These are phyloP conservation scores for Cyphellophora europaea DNA, from an alignment of 2,329 filamentous ascomycete genomes.

Conservation along the genomic window DNA sequence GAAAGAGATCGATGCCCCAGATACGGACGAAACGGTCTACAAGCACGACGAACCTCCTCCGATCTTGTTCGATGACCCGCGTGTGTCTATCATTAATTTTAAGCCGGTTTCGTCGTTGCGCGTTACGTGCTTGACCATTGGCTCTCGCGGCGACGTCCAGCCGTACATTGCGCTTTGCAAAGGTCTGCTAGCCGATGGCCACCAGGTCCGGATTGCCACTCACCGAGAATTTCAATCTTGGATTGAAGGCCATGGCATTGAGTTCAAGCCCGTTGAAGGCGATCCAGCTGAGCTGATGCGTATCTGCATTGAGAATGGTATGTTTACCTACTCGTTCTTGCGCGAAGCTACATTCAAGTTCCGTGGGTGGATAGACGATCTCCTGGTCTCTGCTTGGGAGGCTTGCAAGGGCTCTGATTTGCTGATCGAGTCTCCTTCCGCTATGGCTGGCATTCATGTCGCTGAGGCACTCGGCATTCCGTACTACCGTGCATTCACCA, in stretches of 20 bases:
- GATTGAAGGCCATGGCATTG: slow-evolving; percentile 88
- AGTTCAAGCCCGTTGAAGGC: slow-evolving; percentile 79
- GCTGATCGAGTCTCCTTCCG: slow-evolving; percentile 87
- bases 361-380: slow-evolving; percentile 86
- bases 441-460: slow-evolving; percentile 97
- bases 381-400: slow-evolving; percentile 70
- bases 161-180: slow-evolving; percentile 97
- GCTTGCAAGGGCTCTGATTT: slow-evolving; percentile 83
- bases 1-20: slow-evolving; percentile 13
- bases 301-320: slow-evolving; percentile 92
- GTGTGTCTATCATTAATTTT: slow-evolving; percentile 81
- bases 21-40: slow-evolving; percentile 17
- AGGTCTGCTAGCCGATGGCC: slow-evolving; percentile 76
- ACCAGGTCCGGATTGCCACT: slow-evolving; percentile 78
- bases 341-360: slow-evolving; percentile 80
- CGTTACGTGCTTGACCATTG: slow-evolving; percentile 91
- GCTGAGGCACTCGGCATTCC: slow-evolving; percentile 87
- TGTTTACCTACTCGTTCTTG: slow-evolving; percentile 88
- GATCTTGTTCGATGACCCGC: slow-evolving; percentile 74
- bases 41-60: slow-evolving; percentile 26
- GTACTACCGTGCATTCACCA: slow-evolving; percentile 95
- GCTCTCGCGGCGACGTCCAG: slow-evolving; percentile 90
- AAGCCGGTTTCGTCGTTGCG: slow-evolving; percentile 71
- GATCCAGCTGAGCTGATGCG: slow-evolving; percentile 92
- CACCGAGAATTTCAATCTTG: slow-evolving; percentile 83